Conservation (phyloP, 768 basidiomycete species). For the Cyclocybe cylindracea region DNA sequence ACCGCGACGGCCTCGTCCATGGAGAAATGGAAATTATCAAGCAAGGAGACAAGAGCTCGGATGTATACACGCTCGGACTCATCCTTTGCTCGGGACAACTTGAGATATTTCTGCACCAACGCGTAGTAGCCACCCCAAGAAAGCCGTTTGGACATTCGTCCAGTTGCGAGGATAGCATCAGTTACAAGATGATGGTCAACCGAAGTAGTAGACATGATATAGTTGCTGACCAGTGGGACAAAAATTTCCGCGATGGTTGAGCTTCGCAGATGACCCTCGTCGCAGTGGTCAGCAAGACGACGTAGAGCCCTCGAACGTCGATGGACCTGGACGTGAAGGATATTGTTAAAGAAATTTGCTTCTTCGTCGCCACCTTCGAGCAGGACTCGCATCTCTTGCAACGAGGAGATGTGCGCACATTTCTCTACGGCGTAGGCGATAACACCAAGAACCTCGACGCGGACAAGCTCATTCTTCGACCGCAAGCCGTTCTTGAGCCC, state of each 20-base stretch:
- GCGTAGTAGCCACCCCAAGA: constrained; percentile 84
- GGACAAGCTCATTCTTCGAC: constrained; percentile 83
- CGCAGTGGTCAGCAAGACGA: constrained; percentile 77
- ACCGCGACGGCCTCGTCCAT: constrained; percentile 61
- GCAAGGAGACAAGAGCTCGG: constrained; percentile 78
- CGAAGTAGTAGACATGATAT: constrained; percentile 59
- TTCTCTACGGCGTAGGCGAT: constrained; percentile 72
- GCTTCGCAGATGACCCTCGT: constrained; percentile 65
- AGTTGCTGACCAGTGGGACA: constrained; percentile 84
- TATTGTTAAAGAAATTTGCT: constrained; percentile 96
- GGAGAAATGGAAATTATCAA: constrained; percentile 91
- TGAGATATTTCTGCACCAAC: constrained; percentile 80
- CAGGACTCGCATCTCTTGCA: constrained; percentile 81
- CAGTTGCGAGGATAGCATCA: constrained; percentile 82
- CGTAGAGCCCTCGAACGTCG: constrained; percentile 85
- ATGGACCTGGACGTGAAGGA: constrained; percentile 91
- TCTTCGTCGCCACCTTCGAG: constrained; percentile 90
- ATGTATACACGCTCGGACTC: constrained; percentile 78
- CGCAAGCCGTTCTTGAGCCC: constrained; percentile 79
- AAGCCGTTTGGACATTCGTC: constrained; percentile 74
- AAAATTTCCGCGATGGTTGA: constrained; percentile 79
- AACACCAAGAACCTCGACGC: constrained; percentile 79
- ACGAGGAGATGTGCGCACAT: constrained; percentile 54
- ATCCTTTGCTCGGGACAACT: constrained; percentile 65
- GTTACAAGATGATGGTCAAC: constrained; percentile 87